Evolutionary conservation across 148 eudicot species (phyloP).

Genomic region (Persicaria maculosa): DNA sequence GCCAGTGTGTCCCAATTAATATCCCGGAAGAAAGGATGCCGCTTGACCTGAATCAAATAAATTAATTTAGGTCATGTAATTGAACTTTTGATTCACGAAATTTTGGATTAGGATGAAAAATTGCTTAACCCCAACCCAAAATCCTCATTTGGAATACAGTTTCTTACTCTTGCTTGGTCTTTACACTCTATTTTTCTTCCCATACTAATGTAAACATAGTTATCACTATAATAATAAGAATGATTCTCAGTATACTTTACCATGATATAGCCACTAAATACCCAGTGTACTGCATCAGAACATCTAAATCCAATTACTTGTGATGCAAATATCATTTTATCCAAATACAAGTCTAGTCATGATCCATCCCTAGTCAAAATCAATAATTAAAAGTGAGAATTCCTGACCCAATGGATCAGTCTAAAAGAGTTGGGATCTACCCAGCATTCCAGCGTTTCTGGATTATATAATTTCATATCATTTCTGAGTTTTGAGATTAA

Average conservation of each 20-base stretch:
- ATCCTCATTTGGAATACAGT: neutral
- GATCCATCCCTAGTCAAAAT: neutral
- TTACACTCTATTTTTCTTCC: neutral
- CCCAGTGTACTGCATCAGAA: neutral
- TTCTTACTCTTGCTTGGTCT: neutral
- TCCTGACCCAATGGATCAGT: neutral
- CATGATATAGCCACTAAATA: neutral
- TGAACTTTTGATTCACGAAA: neutral
- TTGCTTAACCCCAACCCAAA: neutral
- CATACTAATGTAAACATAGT: neutral
- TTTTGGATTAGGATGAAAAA: neutral
- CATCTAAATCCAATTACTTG: neutral
- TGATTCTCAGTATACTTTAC: neutral
- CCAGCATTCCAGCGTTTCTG: neutral
- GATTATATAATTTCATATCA: neutral
- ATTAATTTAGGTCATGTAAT: neutral
- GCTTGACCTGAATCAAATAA: conserved; percentile 62
- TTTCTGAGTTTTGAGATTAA: neutral
- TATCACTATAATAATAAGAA: neutral
- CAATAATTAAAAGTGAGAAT: neutral
- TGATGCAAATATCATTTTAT: neutral
- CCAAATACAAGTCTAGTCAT: neutral
- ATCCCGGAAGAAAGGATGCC: conserved; percentile 88
- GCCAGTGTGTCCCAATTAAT: conserved; percentile 99
- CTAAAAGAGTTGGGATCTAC: neutral